These are phyloP conservation scores for Elaeis oleifera DNA, from an alignment of 202 grass and related monocot species.

Conservation along the genomic window DNA sequence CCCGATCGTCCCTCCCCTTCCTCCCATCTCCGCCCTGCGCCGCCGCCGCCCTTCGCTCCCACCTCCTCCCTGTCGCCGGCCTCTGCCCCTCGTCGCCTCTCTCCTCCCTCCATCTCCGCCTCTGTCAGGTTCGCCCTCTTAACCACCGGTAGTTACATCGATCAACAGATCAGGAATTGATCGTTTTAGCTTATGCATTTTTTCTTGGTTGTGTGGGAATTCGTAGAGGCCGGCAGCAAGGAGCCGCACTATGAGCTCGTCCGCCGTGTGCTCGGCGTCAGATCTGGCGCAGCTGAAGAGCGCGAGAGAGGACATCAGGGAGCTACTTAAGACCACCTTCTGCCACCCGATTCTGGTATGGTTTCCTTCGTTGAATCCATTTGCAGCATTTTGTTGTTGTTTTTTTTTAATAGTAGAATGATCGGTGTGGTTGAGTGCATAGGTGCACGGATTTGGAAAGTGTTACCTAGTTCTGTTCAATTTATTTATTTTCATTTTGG, in stretches of 20 bases:
- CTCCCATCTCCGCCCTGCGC: neutral
- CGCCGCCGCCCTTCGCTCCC: constrained; percentile 15
- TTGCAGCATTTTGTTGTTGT: neutral
- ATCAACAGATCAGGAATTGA: neutral
- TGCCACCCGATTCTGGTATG: constrained; percentile 89
- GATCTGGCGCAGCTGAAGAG: constrained; percentile 63
- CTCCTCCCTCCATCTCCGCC: constrained; percentile 5
- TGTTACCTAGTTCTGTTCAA: no score
- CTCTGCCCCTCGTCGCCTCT: constrained; percentile 12
- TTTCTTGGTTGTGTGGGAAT: constrained; percentile 4
- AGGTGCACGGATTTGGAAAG: no score
- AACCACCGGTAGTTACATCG: neutral
- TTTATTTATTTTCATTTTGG: no score
- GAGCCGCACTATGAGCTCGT: neutral
- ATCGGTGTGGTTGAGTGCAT: neutral
- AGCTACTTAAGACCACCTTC: constrained; percentile 52
- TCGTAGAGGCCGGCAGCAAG: constrained; percentile 26
- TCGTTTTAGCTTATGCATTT: neutral
- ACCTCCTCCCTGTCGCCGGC: constrained; percentile 5
- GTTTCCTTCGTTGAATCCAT: neutral
- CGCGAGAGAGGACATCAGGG: constrained; percentile 75
- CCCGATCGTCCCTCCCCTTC: constrained; percentile 17
- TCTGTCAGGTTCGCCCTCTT: constrained; percentile 41
- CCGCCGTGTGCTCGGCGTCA: constrained; percentile 39
- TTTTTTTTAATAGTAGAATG: constrained; percentile 3